Evolutionary conservation across 208 protist species (phyloP).

Genomic region (Acanthamoeba healyi): DNA sequence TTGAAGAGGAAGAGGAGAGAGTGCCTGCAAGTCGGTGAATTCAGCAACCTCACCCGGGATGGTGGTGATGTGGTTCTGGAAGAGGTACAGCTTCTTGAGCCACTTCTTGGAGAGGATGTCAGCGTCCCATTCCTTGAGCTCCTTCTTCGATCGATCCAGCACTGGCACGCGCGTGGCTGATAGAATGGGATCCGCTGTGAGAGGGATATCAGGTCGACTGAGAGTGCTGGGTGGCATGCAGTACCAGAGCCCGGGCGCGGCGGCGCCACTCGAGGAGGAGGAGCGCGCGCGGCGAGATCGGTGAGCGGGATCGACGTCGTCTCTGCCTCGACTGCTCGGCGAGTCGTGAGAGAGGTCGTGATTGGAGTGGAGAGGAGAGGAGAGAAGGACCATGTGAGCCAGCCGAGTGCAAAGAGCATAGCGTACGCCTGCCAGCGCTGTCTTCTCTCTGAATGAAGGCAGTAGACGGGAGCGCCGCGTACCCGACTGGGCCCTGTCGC

Average conservation of each 20-base stretch:
- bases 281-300: not conserved
- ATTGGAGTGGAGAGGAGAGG: too few relatives aligned
- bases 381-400: too few relatives aligned
- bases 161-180: constrained; percentile 31
- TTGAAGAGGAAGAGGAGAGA: not conserved
- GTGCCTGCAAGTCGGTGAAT: constrained; percentile 46
- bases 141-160: constrained; percentile 74
- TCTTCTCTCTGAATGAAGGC: too few relatives aligned
- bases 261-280: constrained; percentile 27
- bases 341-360: too few relatives aligned
- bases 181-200: too few relatives aligned
- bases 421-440: too few relatives aligned
- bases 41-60: constrained; percentile 32
- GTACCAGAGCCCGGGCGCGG: not conserved
- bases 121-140: constrained; percentile 47
- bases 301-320: not conserved
- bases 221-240: not conserved
- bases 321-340: not conserved
- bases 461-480: too few relatives aligned
- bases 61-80: constrained; percentile 59
- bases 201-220: too few relatives aligned
- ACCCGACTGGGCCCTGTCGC: too few relatives aligned
- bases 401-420: too few relatives aligned
- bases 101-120: constrained; percentile 65
- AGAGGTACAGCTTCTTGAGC: constrained; percentile 74